phyloP scores from a whole-genome alignment of 1,284 basidiomycete genomes.

The Microstroma glucosiphilum region DNA sequence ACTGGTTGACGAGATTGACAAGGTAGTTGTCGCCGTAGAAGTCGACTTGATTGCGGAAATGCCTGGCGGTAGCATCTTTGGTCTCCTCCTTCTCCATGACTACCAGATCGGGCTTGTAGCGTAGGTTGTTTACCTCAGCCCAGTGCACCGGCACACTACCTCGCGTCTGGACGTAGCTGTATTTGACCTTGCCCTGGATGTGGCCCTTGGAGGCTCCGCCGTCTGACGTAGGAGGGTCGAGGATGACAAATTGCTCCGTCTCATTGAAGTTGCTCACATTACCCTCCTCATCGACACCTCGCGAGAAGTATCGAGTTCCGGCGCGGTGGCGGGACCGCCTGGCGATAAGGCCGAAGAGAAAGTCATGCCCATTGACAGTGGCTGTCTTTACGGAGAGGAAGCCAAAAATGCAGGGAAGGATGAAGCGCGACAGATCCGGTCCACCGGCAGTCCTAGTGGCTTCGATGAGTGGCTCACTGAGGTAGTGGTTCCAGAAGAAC shows the following conservation, averaged over 20 bases:
- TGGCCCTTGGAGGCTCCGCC: constrained; percentile 15
- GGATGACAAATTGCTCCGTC: constrained; percentile 58
- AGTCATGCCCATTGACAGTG: constrained; percentile 69
- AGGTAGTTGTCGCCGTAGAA: constrained; percentile 75
- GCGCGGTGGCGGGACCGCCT: constrained; percentile 87
- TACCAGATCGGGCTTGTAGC: constrained; percentile 94
- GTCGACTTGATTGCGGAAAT: constrained; percentile 69
- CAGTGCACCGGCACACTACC: constrained; percentile 92
- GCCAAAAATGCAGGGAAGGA: constrained; percentile 62
- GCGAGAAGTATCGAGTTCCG: constrained; percentile 93
- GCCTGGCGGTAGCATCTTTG: constrained; percentile 67
- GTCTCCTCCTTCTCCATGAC: constrained; percentile 87
- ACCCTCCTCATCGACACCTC: constrained; percentile 72
- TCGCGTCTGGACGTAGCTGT: constrained; percentile 73
- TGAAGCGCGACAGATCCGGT: constrained; percentile 70
- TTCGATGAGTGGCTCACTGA: constrained; percentile 35
- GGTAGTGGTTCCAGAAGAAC: constrained; percentile 95
- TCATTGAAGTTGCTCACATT: constrained; percentile 55
- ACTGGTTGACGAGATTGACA: constrained; percentile 91
- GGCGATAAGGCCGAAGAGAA: constrained; percentile 82
- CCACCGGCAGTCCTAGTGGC: constrained; percentile 13
- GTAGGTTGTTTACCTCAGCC: constrained; percentile 92
- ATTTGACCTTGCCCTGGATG: constrained; percentile 58
- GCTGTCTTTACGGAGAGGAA: constrained; percentile 76
- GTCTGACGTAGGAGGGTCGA: constrained; percentile 25